Percentiles rank a stretch among this genome's conserved stretches.
Conservation (phyloP, 257 asterid species). For the Fraxinus quadrangulata region DNA sequence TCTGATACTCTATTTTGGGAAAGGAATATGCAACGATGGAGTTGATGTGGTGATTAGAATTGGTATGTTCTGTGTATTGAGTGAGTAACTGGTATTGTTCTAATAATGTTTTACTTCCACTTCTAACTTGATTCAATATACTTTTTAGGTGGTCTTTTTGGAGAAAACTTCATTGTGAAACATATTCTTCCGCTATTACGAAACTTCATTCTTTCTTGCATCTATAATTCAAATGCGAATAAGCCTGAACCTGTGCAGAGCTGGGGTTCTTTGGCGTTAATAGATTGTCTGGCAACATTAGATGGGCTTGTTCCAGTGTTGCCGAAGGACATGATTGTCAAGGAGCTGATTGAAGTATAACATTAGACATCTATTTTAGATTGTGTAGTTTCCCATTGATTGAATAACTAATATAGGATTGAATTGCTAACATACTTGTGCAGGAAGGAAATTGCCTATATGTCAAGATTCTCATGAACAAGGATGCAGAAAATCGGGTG, state of each 20-base stretch:
- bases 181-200: constrained; percentile 77
- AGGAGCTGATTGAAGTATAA: constrained; percentile 82
- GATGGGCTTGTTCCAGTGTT: constrained; percentile 76
- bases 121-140: constrained; percentile 28
- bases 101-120: constrained; percentile 19
- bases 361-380: constrained; percentile 10
- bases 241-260: constrained; percentile 83
- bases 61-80: constrained; percentile 49
- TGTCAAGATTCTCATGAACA: constrained; percentile 72
- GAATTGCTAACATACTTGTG: constrained; percentile 28
- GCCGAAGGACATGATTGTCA: constrained; percentile 62
- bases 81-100: constrained; percentile 25
- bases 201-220: constrained; percentile 61
- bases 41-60: constrained; percentile 84
- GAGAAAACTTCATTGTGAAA: constrained; percentile 68
- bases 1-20: constrained; percentile 85
- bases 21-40: constrained; percentile 89
- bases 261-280: constrained; percentile 74
- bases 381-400: constrained; percentile 8
- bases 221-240: constrained; percentile 46
- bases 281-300: constrained; percentile 64
- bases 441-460: constrained; percentile 72
- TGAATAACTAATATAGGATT: constrained; percentile 18
- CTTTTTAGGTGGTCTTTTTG: constrained; percentile 80
- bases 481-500: constrained; percentile 59